A percentile compares a stretch with the other conserved stretches of the same genome.
phyloP scores from a whole-genome alignment of 805 yeast genomes.

The Peterozyma toletana region DNA sequence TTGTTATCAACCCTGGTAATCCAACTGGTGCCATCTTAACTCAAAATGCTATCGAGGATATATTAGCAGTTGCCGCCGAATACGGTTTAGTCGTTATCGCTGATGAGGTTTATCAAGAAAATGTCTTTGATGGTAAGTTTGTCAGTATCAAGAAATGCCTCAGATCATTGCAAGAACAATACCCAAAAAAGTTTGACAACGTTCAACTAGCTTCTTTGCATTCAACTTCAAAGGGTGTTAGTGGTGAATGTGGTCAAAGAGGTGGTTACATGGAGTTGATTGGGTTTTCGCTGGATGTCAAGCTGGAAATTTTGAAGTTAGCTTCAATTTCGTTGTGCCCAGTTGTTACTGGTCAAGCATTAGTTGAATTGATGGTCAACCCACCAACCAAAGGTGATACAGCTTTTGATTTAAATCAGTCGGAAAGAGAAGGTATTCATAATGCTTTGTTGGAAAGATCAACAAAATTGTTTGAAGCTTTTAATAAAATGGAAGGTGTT shows the following conservation, averaged over 20 bases:
- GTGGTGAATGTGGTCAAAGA: slow-evolving; percentile 99
- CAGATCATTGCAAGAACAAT: slow-evolving; percentile 46
- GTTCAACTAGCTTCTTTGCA: slow-evolving; percentile 92
- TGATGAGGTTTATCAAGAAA: slow-evolving; percentile 97
- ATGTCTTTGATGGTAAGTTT: slow-evolving; percentile 77
- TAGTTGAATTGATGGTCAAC: slow-evolving; percentile 87
- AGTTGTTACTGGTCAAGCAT: slow-evolving; percentile 90
- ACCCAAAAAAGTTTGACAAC: slow-evolving; percentile 49
- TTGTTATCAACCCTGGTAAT: slow-evolving; percentile 96
- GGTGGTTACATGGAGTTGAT: slow-evolving; percentile 97
- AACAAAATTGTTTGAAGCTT: slow-evolving; percentile 56
- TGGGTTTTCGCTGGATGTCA: slow-evolving; percentile 68
- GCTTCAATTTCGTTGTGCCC: slow-evolving; percentile 92
- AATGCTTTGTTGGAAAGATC: slow-evolving; percentile 61
- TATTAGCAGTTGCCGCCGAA: slow-evolving; percentile 76
- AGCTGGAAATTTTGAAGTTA: slow-evolving; percentile 69
- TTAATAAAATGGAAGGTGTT: slow-evolving; percentile 72
- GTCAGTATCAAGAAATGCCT: slow-evolving; percentile 79
- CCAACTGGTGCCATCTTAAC: slow-evolving; percentile 90
- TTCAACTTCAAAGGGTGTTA: slow-evolving; percentile 95
- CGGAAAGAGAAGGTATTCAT: slow-evolving; percentile 59
- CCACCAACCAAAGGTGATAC: slow-evolving; percentile 81
- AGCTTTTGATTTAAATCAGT: slow-evolving; percentile 58
- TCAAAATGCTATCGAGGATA: slow-evolving; percentile 56
- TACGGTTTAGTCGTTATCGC: slow-evolving; percentile 84